Percentiles rank a stretch among this genome's conserved stretches.
These are phyloP conservation scores for Cercospora sp. DNA, from an alignment of 2,329 filamentous ascomycete species.

Conservation along the genomic window DNA sequence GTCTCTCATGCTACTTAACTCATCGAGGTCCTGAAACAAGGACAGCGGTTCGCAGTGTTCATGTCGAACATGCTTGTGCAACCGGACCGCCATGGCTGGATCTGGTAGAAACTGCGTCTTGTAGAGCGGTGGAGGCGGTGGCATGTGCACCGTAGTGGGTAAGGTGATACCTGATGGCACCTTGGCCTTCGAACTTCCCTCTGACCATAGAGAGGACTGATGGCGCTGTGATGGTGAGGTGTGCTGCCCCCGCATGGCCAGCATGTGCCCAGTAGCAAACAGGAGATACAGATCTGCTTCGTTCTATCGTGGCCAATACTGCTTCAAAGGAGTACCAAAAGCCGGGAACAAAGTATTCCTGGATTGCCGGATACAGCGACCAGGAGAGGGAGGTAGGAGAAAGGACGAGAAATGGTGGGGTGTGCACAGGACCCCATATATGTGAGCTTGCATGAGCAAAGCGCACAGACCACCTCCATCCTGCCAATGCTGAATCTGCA, in stretches of 20 bases:
- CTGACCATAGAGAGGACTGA: not conserved
- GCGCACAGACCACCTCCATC: conserved; percentile 10
- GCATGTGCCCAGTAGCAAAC: not conserved
- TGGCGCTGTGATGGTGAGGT: not conserved
- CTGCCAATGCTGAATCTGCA: conserved; percentile 12
- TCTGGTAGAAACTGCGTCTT: conserved; percentile 16
- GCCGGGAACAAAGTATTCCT: not conserved
- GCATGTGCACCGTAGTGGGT: not conserved
- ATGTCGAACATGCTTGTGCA: not conserved
- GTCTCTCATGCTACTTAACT: not conserved
- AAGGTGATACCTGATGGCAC: not conserved
- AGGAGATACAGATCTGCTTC: not conserved
- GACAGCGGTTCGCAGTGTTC: not conserved
- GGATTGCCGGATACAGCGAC: not conserved
- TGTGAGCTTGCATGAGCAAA: conserved; percentile 15
- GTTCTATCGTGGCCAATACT: not conserved
- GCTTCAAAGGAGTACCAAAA: not conserved
- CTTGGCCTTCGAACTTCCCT: not conserved
- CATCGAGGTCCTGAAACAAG: conserved; percentile 6
- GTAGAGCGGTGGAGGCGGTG: conserved; percentile 19
- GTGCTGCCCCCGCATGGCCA: not conserved
- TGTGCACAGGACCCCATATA: conserved; percentile 15
- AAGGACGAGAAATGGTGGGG: conserved; percentile 16
- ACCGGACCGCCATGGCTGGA: not conserved
- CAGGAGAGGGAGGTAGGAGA: conserved; percentile 3